These are phyloP conservation scores for Arachnomyces sp. DNA, from an alignment of 2,329 filamentous ascomycete genomes.

Conservation along the genomic window DNA sequence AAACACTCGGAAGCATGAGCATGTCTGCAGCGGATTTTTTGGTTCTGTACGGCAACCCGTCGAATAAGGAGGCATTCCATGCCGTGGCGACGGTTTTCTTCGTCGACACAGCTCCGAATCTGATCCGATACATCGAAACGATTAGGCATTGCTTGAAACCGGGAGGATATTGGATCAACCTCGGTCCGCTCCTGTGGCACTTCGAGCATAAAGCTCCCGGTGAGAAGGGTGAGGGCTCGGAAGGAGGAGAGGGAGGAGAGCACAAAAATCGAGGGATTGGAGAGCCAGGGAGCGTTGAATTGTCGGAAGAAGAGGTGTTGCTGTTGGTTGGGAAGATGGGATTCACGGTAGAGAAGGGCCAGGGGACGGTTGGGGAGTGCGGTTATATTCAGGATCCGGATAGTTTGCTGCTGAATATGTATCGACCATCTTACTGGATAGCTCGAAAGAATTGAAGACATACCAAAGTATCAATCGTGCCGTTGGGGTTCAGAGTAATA, in stretches of 20 bases:
- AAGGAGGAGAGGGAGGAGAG: conserved; percentile 28
- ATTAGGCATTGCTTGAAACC: conserved; percentile 67
- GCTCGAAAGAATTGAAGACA: conserved; percentile 54
- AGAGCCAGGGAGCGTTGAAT: conserved; percentile 81
- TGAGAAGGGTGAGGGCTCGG: conserved; percentile 36
- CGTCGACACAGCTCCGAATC: conserved; percentile 89
- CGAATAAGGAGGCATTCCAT: conserved; percentile 59
- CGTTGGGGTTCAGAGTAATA: too few species aligned
- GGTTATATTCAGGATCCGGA: conserved; percentile 80
- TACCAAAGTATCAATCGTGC: background rate
- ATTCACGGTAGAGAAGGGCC: conserved; percentile 61
- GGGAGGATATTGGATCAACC: conserved; percentile 77
- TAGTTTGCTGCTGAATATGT: conserved; percentile 81
- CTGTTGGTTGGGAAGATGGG: conserved; percentile 64
- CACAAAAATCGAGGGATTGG: conserved; percentile 56
- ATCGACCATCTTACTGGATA: conserved; percentile 75
- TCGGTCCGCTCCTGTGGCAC: conserved; percentile 91
- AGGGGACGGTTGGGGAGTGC: conserved; percentile 42
- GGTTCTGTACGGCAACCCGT: conserved; percentile 64
- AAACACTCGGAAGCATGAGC: conserved; percentile 60
- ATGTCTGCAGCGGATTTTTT: conserved; percentile 94
- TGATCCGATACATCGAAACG: conserved; percentile 81
- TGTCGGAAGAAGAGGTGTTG: conserved; percentile 82
- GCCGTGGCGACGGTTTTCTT: conserved; percentile 90
- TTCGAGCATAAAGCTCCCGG: conserved; percentile 68